phyloP scores from a whole-genome alignment of 495 filamentous ascomycete species.

The Cercophora scortea region DNA sequence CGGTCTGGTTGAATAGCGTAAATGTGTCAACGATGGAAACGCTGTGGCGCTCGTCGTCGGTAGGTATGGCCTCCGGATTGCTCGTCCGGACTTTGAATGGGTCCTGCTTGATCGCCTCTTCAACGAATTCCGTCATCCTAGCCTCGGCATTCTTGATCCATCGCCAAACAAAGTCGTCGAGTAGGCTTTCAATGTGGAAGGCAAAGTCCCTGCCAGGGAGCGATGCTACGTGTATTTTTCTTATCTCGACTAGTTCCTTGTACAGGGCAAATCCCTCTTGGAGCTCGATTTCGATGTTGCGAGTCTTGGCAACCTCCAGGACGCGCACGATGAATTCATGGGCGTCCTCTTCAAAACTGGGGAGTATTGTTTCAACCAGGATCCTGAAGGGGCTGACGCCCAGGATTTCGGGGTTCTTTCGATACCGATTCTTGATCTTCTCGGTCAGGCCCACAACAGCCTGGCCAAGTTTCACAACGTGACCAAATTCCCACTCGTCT shows the following conservation, averaged over 20 bases:
- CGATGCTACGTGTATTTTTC: slow-evolving; percentile 64
- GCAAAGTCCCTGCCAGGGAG: slow-evolving; percentile 63
- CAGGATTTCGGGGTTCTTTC: slow-evolving; percentile 81
- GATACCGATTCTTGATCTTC: slow-evolving; percentile 85
- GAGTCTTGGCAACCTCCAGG: slow-evolving; percentile 57
- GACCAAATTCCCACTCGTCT: slow-evolving; percentile 74
- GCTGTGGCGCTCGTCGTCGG: slow-evolving; percentile 84
- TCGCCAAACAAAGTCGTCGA: slow-evolving; percentile 90
- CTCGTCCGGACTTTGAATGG: slow-evolving; percentile 62
- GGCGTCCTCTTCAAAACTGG: slow-evolving; percentile 81
- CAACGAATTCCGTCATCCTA: slow-evolving; percentile 77
- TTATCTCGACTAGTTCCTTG: slow-evolving; percentile 73
- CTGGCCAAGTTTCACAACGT: slow-evolving; percentile 83
- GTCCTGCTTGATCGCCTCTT: slow-evolving; percentile 84
- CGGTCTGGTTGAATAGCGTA: slow-evolving; percentile 80
- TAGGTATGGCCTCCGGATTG: slow-evolving; percentile 49
- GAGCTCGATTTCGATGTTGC: slow-evolving; percentile 67
- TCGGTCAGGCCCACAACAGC: slow-evolving; percentile 72
- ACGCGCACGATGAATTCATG: slow-evolving; percentile 74
- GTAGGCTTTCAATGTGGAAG: slow-evolving; percentile 75
- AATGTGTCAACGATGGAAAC: slow-evolving; percentile 92
- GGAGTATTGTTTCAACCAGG: slow-evolving; percentile 75
- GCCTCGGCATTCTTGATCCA: slow-evolving; percentile 80
- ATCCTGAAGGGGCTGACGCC: slow-evolving; percentile 79
- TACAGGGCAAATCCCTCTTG: slow-evolving; percentile 94